Evolutionary conservation across 345 rosid genomes (phyloP), one percentile per base, ranked within the genome.

Genomic region (Pseudoturritis turrita): DNA sequence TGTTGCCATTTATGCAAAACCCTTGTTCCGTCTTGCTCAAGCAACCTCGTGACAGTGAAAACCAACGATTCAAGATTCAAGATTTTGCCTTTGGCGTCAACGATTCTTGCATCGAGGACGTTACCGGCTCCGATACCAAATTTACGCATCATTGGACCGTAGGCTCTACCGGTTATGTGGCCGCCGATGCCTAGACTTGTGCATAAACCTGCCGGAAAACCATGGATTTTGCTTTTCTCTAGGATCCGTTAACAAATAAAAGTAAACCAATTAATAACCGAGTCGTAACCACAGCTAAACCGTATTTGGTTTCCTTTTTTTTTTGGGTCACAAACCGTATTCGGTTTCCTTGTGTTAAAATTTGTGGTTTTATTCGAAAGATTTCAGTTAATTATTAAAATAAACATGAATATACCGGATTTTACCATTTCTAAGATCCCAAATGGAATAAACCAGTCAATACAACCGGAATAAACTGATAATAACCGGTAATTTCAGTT

Each of bases 51-150:
- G 17, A 87, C 82, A 0, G 84, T 81, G 71, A 88, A 89, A 65
- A 86, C 84, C 0, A 10, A 89, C 89, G 2, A 55, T 74, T 49
- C 76, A 12, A 91, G 66, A 39, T 89, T 86, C 2, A 88, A 78
- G 31, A 88, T 68, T 23, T 70, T 80, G 19, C 96, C 92, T 17
- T 74, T 53, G 2, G 69, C 87, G 68, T 83, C 78, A 6, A 89
- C 75, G 11, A 89, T 86, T 45, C 84, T 75, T 7, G 92, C 96
- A 69, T 89, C 96, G 0, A 87, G 44, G n/a, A 85, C 96, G 81
- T 89, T 89, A 56, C 87, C 96, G 12, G 80, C 93, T 36, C 89
- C 96, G 7, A 88, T 89, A 6, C 96, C 96, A 21, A 74, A 86
- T 69, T 83, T 89, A 10, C 91, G 80, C 93, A 89, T 86, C 93